phyloP scores from a whole-genome alignment of 75 land plant genomes.

The Picea glauca region DNA sequence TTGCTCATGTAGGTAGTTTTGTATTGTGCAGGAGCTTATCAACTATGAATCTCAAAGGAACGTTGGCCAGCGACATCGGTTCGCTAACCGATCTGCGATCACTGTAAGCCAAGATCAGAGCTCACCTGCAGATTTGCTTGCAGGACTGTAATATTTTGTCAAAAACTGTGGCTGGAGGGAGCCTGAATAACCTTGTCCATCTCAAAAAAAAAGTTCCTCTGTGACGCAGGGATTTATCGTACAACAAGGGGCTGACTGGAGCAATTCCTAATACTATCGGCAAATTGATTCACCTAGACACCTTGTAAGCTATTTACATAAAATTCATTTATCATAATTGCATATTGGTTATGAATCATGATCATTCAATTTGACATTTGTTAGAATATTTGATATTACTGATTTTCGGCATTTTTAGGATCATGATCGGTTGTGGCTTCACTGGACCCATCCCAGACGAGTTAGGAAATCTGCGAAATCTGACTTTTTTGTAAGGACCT shows the following conservation, averaged over 20 bases:
- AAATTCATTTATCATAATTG: too few relatives aligned
- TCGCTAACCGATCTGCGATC: not conserved
- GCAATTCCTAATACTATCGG: slow-evolving; percentile 4
- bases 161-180: not conserved
- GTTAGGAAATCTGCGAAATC: slow-evolving; percentile 14
- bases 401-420: slow-evolving; percentile 11
- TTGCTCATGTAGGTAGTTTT: not conserved
- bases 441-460: slow-evolving; percentile 21
- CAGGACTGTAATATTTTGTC: not conserved
- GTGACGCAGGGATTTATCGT: slow-evolving; percentile 14
- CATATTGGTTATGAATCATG: too few relatives aligned
- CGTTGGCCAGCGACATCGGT: slow-evolving; percentile 10
- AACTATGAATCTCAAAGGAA: slow-evolving; percentile 11
- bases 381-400: not conserved
- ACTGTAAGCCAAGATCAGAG: not conserved
- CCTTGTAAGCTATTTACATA: not conserved
- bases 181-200: not conserved
- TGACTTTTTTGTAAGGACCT: slow-evolving; percentile 13
- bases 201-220: not conserved
- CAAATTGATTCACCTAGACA: slow-evolving; percentile 1
- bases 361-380: too few relatives aligned
- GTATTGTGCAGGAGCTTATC: slow-evolving; percentile 1
- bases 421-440: slow-evolving; percentile 20
- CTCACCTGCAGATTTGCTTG: not conserved
- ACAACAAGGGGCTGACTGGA: slow-evolving; percentile 10